These are phyloP conservation scores for Clitoria ternatea DNA, from an alignment of 306 rosid species.

Conservation along the genomic window DNA sequence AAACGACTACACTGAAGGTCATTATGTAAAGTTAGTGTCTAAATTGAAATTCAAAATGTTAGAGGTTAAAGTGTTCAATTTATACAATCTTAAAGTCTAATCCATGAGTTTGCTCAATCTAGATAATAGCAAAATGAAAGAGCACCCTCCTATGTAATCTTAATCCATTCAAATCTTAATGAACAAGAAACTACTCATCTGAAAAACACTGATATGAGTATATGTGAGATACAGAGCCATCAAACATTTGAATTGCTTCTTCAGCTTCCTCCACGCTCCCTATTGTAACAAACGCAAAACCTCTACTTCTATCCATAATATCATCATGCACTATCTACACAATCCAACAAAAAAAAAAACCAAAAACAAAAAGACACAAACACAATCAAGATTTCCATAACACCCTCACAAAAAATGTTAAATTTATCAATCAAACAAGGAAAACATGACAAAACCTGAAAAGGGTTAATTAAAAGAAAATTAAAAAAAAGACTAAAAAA, in stretches of 20 bases:
- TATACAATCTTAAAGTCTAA: too few relatives aligned
- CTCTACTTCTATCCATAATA: slow-evolving; percentile 62
- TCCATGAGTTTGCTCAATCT: too few relatives aligned
- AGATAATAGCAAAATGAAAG: background rate
- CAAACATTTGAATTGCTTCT: slow-evolving; percentile 67
- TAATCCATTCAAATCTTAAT: background rate
- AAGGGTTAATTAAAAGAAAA: background rate
- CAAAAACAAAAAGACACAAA: background rate
- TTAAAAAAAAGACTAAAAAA: background rate
- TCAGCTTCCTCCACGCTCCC: slow-evolving; percentile 61
- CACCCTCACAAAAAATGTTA: background rate
- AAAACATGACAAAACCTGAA: background rate
- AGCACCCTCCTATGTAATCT: background rate
- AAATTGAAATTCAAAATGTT: too few relatives aligned
- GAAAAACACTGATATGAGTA: background rate
- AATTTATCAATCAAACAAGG: background rate
- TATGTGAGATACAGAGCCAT: slow-evolving; percentile 59
- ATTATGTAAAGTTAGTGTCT: too few relatives aligned
- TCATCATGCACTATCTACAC: slow-evolving; percentile 56
- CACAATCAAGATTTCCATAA: background rate
- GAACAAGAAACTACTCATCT: background rate
- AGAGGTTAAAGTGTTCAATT: too few relatives aligned
- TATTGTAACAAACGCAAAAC: slow-evolving; percentile 82
- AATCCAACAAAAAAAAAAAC: background rate
- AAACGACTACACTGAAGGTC: too few relatives aligned